Evolutionary conservation across 2,329 filamentous ascomycete genomes (phyloP), one percentile per base, ranked within the genome.

Genomic region (Xylariaceae sp.): DNA sequence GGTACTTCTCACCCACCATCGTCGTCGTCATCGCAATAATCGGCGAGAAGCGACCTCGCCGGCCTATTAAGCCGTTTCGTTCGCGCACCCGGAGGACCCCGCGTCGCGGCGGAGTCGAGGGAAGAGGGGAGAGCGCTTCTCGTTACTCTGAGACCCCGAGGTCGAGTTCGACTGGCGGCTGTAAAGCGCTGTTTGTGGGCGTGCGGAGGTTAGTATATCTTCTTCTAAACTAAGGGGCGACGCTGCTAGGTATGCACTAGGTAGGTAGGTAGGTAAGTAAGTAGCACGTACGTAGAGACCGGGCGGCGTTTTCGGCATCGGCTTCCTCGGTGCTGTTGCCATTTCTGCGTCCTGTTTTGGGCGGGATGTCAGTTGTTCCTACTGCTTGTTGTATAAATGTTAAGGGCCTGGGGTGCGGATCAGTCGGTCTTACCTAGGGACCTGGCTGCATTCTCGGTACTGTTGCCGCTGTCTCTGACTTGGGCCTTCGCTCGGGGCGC

Each of bases 221-320:
- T n/a, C n/a, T n/a, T n/a, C n/a, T n/a, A n/a, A n/a, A n/a, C n/a
- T n/a, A n/a, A n/a, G n/a, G n/a, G n/a, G n/a, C n/a, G n/a, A n/a
- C n/a, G n/a, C n/a, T n/a, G n/a, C n/a, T n/a, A n/a, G n/a, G n/a
- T n/a, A n/a, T n/a, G n/a, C n/a, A n/a, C n/a, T n/a, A n/a, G n/a
- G n/a, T n/a, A n/a, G n/a, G n/a, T n/a, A n/a, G n/a, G n/a, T n/a
- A n/a, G n/a, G n/a, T n/a, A n/a, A n/a, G 16, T 21, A 44, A 37
- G 6, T 37, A 14, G 3, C 6, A 29, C 50, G 10, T 50, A 56
- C 56, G 20, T 26, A 57, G 12, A 44, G 54, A 62, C 3, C 47
- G 42, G 14, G 54, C 43, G 1, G 40, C 26, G 40, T 51, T 55
- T 37, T 16, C 32, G 14, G 32, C 7, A 37, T 37, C 32, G 9